These are phyloP conservation scores for Picea mariana DNA, from an alignment of 83 land plant species.

Conservation along the genomic window DNA sequence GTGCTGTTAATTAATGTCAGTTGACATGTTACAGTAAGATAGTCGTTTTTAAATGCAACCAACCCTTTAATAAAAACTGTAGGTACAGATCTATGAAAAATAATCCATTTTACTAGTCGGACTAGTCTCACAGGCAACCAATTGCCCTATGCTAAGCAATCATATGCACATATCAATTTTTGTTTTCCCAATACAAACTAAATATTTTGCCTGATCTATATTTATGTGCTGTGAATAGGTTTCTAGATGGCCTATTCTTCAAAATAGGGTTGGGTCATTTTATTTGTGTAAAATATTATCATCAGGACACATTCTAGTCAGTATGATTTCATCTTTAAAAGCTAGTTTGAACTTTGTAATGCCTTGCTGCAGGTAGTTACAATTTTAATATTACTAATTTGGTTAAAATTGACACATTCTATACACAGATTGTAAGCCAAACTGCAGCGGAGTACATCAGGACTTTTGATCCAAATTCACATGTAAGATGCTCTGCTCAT, in stretches of 20 bases:
- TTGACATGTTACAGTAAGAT: too few relatives aligned
- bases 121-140: not conserved
- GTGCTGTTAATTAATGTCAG: too few relatives aligned
- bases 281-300: not conserved
- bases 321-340: not conserved
- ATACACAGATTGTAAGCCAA: conserved; percentile 54
- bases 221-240: not conserved
- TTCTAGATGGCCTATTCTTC: not conserved
- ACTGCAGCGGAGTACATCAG: conserved; percentile 51
- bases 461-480: conserved; percentile 49
- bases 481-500: conserved; percentile 41
- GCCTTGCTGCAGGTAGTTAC: not conserved
- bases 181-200: not conserved
- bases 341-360: not conserved
- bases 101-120: not conserved
- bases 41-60: too few relatives aligned
- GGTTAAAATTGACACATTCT: not conserved
- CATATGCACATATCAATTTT: not conserved
- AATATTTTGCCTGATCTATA: not conserved
- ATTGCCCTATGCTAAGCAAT: not conserved
- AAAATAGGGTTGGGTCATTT: not conserved
- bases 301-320: not conserved
- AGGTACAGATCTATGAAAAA: too few relatives aligned
- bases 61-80: too few relatives aligned
- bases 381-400: not conserved